These are phyloP conservation scores for Fusarium foetens DNA, from an alignment of 2,329 filamentous ascomycete species.

Conservation along the genomic window DNA sequence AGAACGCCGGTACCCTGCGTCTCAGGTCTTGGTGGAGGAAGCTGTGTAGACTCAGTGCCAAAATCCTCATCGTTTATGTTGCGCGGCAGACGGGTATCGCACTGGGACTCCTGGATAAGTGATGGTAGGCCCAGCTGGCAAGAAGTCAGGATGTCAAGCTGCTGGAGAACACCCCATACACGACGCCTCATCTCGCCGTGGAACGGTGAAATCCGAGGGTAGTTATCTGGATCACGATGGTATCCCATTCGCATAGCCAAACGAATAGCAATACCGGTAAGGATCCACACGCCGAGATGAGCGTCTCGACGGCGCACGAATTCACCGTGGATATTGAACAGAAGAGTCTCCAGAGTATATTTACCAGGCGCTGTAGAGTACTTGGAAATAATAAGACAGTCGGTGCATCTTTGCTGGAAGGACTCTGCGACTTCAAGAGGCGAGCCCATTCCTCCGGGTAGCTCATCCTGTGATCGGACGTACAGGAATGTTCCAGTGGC, in stretches of 20 bases:
- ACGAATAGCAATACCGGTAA: slow-evolving; percentile 18
- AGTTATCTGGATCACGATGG: slow-evolving; percentile 29
- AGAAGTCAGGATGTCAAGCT: slow-evolving; percentile 30
- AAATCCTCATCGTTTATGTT: slow-evolving; percentile 36
- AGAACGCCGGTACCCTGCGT: slow-evolving; percentile 9
- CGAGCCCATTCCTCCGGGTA: slow-evolving; percentile 9
- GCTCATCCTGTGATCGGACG: slow-evolving; percentile 22
- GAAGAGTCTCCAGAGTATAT: slow-evolving; percentile 24
- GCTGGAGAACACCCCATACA: slow-evolving; percentile 20
- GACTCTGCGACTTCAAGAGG: slow-evolving; percentile 14
- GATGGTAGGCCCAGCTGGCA: slow-evolving; percentile 27
- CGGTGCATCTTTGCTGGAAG: slow-evolving; percentile 27
- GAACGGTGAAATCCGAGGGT: slow-evolving; percentile 17
- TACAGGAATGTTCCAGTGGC: slow-evolving; percentile 26
- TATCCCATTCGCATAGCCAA: slow-evolving; percentile 38
- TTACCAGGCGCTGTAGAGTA: slow-evolving; percentile 20
- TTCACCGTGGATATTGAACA: slow-evolving; percentile 30
- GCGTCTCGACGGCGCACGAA: slow-evolving; percentile 29
- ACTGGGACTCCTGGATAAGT: slow-evolving; percentile 26
- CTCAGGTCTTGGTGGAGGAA: slow-evolving; percentile 23
- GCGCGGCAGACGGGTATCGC: slow-evolving; percentile 12
- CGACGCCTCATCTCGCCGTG: slow-evolving; percentile 36
- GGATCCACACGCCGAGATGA: slow-evolving; percentile 28
- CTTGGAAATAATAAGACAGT: slow-evolving; percentile 31
- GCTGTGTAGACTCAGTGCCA: not conserved